These are phyloP conservation scores for Monosporascus ibericus DNA, from an alignment of 2,329 filamentous ascomycete species.

Conservation along the genomic window DNA sequence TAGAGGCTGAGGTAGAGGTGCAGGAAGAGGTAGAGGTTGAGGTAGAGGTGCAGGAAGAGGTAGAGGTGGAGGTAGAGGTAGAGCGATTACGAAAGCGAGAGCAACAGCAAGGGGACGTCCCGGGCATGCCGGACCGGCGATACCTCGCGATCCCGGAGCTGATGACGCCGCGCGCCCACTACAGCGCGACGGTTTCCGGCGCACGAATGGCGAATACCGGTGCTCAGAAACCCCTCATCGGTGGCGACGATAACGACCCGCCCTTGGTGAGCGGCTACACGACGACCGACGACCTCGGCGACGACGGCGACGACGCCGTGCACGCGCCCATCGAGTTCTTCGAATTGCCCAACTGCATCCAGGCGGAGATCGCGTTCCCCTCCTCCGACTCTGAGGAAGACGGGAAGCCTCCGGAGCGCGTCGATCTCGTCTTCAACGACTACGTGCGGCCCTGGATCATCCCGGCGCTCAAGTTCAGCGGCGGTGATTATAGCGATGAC, in stretches of 20 bases:
- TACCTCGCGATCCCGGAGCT: conserved; percentile 47
- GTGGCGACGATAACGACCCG: conserved; percentile 15
- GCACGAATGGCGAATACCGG: conserved; percentile 14
- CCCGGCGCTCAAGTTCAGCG: conserved; percentile 60
- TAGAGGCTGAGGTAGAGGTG: background rate
- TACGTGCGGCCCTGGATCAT: conserved; percentile 83
- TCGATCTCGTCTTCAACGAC: conserved; percentile 87
- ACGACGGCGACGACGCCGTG: conserved; percentile 84
- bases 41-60: background rate
- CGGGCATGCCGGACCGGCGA: conserved; percentile 31
- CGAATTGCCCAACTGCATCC: conserved; percentile 75
- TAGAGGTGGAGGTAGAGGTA: background rate
- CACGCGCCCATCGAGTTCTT: conserved; percentile 73
- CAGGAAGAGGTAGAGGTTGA: too few relatives aligned
- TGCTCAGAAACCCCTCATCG: conserved; percentile 14
- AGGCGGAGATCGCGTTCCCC: conserved; percentile 60
- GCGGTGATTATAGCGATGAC: conserved; percentile 40
- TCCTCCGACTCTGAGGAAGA: conserved; percentile 2
- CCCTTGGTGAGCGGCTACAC: conserved; percentile 63
- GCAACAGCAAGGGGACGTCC: background rate
- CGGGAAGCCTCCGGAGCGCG: conserved; percentile 38
- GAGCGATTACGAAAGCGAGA: background rate
- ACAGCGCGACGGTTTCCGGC: conserved; percentile 3
- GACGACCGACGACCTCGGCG: conserved; percentile 76
- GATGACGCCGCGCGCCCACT: conserved; percentile 12